Evolutionary conservation across 192 early-diverging fungal species (phyloP).

Genomic region (Entomortierella lignicola): DNA sequence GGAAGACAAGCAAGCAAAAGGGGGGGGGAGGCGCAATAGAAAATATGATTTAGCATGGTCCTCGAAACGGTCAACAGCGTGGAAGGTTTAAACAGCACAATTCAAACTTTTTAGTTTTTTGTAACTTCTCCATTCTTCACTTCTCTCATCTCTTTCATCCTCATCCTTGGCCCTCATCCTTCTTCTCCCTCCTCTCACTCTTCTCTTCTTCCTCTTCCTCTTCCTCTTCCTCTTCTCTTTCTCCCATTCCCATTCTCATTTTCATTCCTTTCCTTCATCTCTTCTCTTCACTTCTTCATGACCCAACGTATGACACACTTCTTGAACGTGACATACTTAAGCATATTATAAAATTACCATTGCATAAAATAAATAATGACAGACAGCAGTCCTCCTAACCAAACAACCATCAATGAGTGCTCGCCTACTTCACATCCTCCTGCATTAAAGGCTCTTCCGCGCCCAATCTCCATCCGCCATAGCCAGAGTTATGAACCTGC

Average conservation of each 20-base stretch:
- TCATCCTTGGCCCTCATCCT: background rate
- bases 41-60: background rate
- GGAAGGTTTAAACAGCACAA: background rate
- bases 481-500: slow-evolving; percentile 43
- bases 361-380: slow-evolving; percentile 15
- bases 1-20: background rate
- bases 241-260: background rate
- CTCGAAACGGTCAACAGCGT: background rate
- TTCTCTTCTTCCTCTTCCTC: background rate
- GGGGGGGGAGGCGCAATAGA: no score
- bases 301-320: background rate
- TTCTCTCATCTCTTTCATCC: background rate
- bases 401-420: background rate
- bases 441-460: slow-evolving; percentile 33
- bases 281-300: background rate
- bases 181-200: slow-evolving; percentile 1
- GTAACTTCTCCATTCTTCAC: background rate
- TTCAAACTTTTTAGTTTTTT: background rate
- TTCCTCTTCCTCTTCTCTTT: background rate
- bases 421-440: background rate
- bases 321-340: background rate
- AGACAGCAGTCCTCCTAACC: slow-evolving; percentile 15
- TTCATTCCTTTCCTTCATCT: background rate
- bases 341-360: background rate
- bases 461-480: slow-evolving; percentile 40